Evolutionary conservation across 306 rosid genomes (phyloP).

Genomic region (Carpinus fangiana): DNA sequence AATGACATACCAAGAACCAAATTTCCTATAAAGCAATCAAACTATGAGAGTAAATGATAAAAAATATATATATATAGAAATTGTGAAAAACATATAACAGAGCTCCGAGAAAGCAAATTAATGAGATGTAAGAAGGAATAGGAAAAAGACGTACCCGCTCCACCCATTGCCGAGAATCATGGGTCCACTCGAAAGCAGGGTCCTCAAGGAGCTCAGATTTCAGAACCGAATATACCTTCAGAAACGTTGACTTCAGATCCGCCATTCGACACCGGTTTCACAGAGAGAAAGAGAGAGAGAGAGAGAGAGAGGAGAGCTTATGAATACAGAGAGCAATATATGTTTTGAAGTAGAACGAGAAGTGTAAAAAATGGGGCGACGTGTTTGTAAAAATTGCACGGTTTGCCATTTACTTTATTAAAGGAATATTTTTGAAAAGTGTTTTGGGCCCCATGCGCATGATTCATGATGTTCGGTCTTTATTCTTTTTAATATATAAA

Average conservation of each 20-base stretch:
- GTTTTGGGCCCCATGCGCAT: too few species aligned
- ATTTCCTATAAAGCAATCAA: not conserved
- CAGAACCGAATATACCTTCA: conserved; percentile 62
- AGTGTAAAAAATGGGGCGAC: not conserved
- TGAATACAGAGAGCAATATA: not conserved
- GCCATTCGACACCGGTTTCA: conserved; percentile 46
- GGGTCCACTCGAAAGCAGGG: conserved; percentile 76
- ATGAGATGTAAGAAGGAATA: not conserved
- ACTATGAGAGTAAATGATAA: not conserved
- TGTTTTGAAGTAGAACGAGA: not conserved
- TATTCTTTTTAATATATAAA: too few species aligned
- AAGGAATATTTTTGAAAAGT: too few species aligned
- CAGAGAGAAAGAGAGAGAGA: not conserved
- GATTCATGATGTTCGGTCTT: too few species aligned
- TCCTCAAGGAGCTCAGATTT: conserved; percentile 75
- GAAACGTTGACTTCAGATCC: conserved; percentile 75
- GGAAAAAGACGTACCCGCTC: conserved; percentile 47
- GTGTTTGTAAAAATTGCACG: not conserved
- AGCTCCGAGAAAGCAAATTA: not conserved
- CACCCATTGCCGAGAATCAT: conserved; percentile 70
- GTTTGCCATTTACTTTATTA: not conserved
- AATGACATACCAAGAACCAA: not conserved
- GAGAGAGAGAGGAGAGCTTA: not conserved
- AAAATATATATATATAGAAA: not conserved
- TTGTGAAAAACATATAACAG: not conserved